Evolutionary conservation across 2,329 filamentous ascomycete species (phyloP), one percentile per base, ranked within the genome.

Genomic region (Cladophialophora carrionii): DNA sequence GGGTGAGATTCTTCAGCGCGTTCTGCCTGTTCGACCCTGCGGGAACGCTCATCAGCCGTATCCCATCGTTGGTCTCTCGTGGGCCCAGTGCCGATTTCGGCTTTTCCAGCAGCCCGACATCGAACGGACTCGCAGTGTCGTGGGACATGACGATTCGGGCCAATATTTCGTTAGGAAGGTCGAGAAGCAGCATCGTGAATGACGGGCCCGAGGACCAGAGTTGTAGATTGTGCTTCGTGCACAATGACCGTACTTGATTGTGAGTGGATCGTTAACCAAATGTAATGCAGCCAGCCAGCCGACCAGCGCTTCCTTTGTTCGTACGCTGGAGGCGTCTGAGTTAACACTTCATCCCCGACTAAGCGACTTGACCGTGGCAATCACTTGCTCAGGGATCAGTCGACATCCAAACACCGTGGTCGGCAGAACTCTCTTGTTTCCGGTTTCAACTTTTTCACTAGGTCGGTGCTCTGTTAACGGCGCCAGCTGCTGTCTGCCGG

Each of bases 151-250:
- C 79, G 68, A 90, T 83, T 2, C 84, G 79, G 59, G 82, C 74
- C 24, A 88, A 76, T 53, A 90, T 76, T 76, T 90, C 88, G 67
- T 84, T 85, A 1, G 87, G 88, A 22, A 90, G 80, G 8, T 58
- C 62, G 51, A 71, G 63, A 12, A 71, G 58, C 17, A 52, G 34
- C 59, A 64, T 64, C 12, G 37, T 51, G 41, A 14, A 22, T 51
- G 48, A 51, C 9, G 5, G 48, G 10, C 24, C 9, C 3, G 22
- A 26, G 26, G 2, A 26, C 20, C 22, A 17, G 24, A 22, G 22
- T 22, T 26, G 20, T 29, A 51, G 14, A 3, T 89, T n/a, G 37
- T 43, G 5, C n/a, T 43, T 43, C 17, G 17, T n/a, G n/a, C n/a
- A 43, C 37, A 14, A 8, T 43, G 37, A 43, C 8, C 17, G 37